These are phyloP conservation scores for Arthrobotrys pseudoclavata DNA, from an alignment of 2,329 filamentous ascomycete genomes.

Conservation along the genomic window DNA sequence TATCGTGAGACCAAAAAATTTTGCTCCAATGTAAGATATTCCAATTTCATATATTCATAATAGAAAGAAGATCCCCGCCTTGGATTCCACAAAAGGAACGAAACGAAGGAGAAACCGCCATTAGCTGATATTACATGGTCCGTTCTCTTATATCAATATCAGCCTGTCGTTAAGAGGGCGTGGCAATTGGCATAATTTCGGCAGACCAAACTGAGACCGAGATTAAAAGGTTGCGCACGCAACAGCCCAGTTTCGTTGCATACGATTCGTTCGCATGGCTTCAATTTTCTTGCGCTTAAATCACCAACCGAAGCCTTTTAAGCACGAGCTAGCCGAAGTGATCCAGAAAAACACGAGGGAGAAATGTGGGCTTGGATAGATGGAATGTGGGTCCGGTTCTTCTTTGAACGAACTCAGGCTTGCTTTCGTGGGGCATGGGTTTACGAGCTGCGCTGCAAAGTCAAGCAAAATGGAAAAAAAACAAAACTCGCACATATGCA, in stretches of 20 bases:
- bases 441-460: slow-evolving; percentile 10
- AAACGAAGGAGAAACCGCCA: slow-evolving; percentile 37
- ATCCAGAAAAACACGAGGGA: too few relatives aligned
- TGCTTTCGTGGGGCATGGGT: slow-evolving; percentile 16
- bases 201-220: slow-evolving; percentile 5
- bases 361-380: slow-evolving; percentile 16
- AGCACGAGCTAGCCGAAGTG: too few relatives aligned
- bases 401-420: slow-evolving; percentile 14
- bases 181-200: slow-evolving; percentile 49
- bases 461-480: slow-evolving; percentile 23
- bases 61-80: slow-evolving; percentile 4
- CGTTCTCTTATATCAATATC: slow-evolving; percentile 51
- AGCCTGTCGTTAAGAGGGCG: slow-evolving; percentile 53
- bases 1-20: slow-evolving; percentile 5
- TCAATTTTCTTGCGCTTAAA: slow-evolving; percentile 38
- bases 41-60: slow-evolving; percentile 23
- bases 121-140: slow-evolving; percentile 39
- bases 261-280: slow-evolving; percentile 26
- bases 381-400: slow-evolving; percentile 43
- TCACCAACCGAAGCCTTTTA: slow-evolving; percentile 38
- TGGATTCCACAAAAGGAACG: slow-evolving; percentile 27
- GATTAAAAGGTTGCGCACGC: slow-evolving; percentile 34
- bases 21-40: slow-evolving; percentile 28
- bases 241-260: slow-evolving; percentile 12
- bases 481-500: slow-evolving; percentile 46